Conservation (phyloP, 2,329 filamentous ascomycete species). For the Sclerotinia spermophila region DNA sequence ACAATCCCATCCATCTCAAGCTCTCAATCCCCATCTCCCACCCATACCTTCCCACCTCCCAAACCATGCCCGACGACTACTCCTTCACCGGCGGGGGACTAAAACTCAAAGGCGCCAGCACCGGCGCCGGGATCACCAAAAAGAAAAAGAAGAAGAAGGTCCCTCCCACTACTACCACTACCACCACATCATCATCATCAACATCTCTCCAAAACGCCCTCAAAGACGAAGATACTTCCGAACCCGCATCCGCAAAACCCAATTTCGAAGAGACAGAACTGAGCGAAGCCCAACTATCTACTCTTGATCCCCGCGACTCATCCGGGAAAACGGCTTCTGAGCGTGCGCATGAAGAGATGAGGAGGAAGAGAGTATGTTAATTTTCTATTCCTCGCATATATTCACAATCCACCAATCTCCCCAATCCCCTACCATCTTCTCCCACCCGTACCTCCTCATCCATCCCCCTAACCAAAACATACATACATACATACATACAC, state of each 20-base stretch:
- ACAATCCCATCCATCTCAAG: neutral
- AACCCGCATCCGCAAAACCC: constrained; percentile 22
- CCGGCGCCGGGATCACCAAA: constrained; percentile 61
- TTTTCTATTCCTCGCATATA: neutral
- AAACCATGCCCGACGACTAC: constrained; percentile 72
- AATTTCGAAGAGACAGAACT: neutral
- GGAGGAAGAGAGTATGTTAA: constrained; percentile 68
- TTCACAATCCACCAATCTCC: neutral
- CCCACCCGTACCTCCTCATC: neutral
- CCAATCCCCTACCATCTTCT: too few relatives aligned
- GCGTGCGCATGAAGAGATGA: constrained; percentile 72
- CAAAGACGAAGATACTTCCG: constrained; percentile 33
- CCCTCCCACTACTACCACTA: constrained; percentile 31
- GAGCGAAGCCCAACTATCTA: constrained; percentile 29
- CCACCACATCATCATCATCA: constrained; percentile 28
- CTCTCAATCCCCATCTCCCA: neutral
- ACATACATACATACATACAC: neutral
- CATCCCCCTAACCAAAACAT: neutral
- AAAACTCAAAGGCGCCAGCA: constrained; percentile 76
- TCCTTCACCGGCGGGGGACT: constrained; percentile 65
- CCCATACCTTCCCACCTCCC: neutral
- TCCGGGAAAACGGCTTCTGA: constrained; percentile 79
- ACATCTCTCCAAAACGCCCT: constrained; percentile 45
- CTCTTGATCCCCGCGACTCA: constrained; percentile 36
- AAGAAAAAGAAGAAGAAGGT: constrained; percentile 49